These are phyloP conservation scores for Irineochytrium annulatum DNA, from an alignment of 192 early-diverging fungal genomes.

Conservation along the genomic window DNA sequence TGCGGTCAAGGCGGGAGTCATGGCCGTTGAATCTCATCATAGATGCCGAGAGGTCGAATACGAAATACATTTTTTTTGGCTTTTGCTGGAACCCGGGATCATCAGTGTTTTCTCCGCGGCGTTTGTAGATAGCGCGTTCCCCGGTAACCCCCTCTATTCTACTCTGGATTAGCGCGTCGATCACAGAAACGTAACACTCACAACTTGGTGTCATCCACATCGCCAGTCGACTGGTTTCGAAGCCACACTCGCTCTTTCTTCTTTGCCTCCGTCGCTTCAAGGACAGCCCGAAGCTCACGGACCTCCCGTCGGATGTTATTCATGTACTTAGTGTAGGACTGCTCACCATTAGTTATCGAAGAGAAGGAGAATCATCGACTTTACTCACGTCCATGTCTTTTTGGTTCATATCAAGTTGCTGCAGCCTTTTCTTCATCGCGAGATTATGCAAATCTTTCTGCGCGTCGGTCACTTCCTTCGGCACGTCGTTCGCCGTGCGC, in stretches of 20 bases:
- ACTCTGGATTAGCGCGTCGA: not conserved
- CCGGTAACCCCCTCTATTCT: conserved; percentile 65
- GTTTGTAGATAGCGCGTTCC: conserved; percentile 73
- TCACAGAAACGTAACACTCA: not conserved
- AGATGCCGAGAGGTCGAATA: conserved; percentile 72
- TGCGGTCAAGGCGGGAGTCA: conserved; percentile 37
- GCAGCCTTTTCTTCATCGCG: conserved; percentile 64
- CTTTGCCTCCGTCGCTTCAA: conserved; percentile 72
- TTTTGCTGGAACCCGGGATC: conserved; percentile 66
- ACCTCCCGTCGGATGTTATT: conserved; percentile 65
- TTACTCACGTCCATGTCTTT: conserved; percentile 48
- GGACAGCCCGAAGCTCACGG: conserved; percentile 68
- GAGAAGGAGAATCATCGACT: not conserved
- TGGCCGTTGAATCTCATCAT: conserved; percentile 41
- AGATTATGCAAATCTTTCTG: conserved; percentile 65
- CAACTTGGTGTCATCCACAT: conserved; percentile 76
- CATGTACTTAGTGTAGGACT: conserved; percentile 25
- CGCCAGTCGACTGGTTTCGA: conserved; percentile 72
- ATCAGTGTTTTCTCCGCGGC: conserved; percentile 70
- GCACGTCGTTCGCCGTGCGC: conserved; percentile 34
- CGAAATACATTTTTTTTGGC: conserved; percentile 73
- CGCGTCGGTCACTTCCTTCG: conserved; percentile 36
- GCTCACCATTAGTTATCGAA: not conserved
- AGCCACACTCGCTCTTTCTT: conserved; percentile 82
- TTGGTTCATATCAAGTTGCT: conserved; percentile 69